Conservation (phyloP, 2,329 filamentous ascomycete genomes). For the Pseudopithomyces maydicus region DNA sequence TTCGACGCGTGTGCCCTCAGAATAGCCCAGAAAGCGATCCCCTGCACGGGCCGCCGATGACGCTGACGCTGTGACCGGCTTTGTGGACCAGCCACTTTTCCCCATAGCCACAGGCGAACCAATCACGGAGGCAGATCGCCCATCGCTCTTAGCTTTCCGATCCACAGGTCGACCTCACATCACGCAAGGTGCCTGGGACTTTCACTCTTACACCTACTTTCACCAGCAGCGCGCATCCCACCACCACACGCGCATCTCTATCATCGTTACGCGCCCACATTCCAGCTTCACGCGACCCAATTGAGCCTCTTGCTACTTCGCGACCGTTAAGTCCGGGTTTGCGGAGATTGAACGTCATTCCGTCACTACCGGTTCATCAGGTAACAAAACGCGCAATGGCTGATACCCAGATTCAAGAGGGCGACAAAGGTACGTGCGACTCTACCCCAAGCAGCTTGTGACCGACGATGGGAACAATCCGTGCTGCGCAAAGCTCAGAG, state of each 20-base stretch:
- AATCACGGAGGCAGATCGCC: constrained; percentile 32
- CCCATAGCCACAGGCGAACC: constrained; percentile 29
- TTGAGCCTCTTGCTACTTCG: constrained; percentile 25
- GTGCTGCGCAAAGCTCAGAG: constrained; percentile 1
- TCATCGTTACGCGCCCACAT: constrained; percentile 19
- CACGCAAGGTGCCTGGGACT: constrained; percentile 20
- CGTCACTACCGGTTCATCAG: constrained; percentile 18
- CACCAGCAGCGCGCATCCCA: constrained; percentile 20
- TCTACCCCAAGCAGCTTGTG: neutral
- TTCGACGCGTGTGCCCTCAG: neutral
- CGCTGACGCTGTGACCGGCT: constrained; percentile 36
- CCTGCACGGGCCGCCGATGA: constrained; percentile 24
- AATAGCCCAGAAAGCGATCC: constrained; percentile 15
- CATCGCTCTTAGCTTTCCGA: constrained; percentile 38
- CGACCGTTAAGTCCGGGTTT: constrained; percentile 24
- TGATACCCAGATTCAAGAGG: constrained; percentile 41
- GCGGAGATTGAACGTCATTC: constrained; percentile 38
- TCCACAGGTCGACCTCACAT: constrained; percentile 32
- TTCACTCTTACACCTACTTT: constrained; percentile 25
- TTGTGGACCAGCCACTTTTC: constrained; percentile 31
- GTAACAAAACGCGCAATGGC: constrained; percentile 34
- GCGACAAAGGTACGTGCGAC: constrained; percentile 40
- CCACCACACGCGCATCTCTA: constrained; percentile 28
- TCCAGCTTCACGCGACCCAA: constrained; percentile 27
- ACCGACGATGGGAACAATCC: no score